Conservation (phyloP, 2,329 filamentous ascomycete species). For the Fusarium pseudograminearum region DNA sequence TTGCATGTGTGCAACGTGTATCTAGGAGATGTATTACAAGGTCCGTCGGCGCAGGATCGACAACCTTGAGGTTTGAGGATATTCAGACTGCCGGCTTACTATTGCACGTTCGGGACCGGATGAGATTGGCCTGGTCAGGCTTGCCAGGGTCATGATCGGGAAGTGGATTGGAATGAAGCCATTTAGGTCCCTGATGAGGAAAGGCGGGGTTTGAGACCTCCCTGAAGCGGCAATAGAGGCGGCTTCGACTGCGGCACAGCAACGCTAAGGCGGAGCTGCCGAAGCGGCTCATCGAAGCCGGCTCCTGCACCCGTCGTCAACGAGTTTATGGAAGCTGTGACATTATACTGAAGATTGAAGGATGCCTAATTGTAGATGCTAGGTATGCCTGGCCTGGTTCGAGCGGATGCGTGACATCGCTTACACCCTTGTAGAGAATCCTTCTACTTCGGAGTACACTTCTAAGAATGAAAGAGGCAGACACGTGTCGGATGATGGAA, state of each 20-base stretch:
- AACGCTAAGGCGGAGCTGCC: constrained; percentile 4
- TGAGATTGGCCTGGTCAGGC: background rate
- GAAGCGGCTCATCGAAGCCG: constrained; percentile 1
- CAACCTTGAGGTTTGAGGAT: background rate
- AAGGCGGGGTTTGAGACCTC: constrained; percentile 5
- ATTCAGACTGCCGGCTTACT: background rate
- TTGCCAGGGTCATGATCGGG: background rate
- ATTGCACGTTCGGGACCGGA: background rate
- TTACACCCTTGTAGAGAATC: background rate
- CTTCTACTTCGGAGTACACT: constrained; percentile 6
- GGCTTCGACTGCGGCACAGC: constrained; percentile 9
- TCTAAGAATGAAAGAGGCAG: constrained; percentile 5
- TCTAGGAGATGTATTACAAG: background rate
- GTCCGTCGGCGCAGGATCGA: constrained; percentile 2
- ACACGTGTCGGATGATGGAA: constrained; percentile 10
- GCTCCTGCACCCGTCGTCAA: background rate
- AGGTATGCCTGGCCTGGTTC: constrained; percentile 1
- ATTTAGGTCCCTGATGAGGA: background rate
- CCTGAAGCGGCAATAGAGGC: constrained; percentile 7
- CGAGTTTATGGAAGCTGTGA: background rate
- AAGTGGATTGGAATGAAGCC: constrained; percentile 1
- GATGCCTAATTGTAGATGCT: background rate
- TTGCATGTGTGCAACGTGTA: background rate
- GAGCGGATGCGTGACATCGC: constrained; percentile 1
- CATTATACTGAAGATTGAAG: background rate